A percentile compares a stretch with the other conserved stretches of the same genome.
Evolutionary conservation across 2,329 filamentous ascomycete genomes (phyloP).

Genomic region (Alternaria incomplexa): DNA sequence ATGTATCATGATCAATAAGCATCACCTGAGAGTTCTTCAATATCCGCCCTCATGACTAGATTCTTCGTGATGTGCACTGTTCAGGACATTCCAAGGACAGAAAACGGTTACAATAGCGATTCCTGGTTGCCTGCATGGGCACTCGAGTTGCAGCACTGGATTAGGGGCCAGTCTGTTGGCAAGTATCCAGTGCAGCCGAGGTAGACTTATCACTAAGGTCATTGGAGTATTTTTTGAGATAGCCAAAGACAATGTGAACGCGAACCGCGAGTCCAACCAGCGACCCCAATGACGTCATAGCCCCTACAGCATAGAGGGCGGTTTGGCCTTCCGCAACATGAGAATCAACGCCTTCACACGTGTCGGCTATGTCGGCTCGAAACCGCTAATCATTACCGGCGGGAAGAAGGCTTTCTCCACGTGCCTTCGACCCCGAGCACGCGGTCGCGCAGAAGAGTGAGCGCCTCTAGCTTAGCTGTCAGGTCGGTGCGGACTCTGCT

Average conservation of each 20-base stretch:
- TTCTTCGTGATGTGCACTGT: background rate
- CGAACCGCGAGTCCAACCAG: background rate
- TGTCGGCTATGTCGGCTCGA: background rate
- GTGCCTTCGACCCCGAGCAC: background rate
- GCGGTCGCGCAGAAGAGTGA: background rate
- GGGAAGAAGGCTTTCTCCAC: background rate
- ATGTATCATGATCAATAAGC: background rate
- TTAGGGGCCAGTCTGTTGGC: too few relatives aligned
- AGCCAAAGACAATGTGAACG: accelerated
- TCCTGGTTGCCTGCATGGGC: too few relatives aligned
- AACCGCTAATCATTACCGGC: background rate
- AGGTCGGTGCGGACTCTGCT: background rate
- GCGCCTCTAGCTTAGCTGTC: background rate
- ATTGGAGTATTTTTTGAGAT: accelerated
- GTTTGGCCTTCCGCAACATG: background rate
- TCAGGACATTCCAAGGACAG: background rate
- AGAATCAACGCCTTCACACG: background rate
- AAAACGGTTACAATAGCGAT: too few relatives aligned
- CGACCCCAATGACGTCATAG: background rate
- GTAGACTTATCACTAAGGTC: background rate
- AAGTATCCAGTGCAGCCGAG: too few relatives aligned
- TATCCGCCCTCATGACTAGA: background rate
- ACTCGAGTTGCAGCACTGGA: too few relatives aligned
- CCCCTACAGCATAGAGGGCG: background rate
- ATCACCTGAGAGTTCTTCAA: background rate